Conservation (phyloP, 2,329 filamentous ascomycete species). For the Monilinia fructigena region DNA sequence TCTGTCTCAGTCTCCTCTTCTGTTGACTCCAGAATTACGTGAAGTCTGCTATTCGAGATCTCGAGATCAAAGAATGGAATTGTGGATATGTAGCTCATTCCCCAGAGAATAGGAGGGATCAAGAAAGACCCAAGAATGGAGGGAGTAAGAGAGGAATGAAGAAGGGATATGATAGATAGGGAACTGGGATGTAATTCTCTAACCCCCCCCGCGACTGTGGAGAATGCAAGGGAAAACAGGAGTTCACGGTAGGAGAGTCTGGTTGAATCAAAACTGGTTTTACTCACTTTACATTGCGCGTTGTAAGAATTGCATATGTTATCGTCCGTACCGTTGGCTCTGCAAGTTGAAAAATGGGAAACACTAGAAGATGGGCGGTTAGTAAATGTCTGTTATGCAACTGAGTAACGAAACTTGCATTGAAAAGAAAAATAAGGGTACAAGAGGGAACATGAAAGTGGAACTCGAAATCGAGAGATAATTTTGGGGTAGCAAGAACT, state of each 20-base stretch:
- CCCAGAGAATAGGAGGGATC: neutral
- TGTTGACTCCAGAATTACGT: neutral
- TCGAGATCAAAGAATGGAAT: neutral
- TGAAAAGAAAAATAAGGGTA: neutral
- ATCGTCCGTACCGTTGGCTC: constrained; percentile 20
- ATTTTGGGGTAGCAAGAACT: neutral
- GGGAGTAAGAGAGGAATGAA: no score
- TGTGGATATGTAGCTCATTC: neutral
- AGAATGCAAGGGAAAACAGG: no score
- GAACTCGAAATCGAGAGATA: neutral
- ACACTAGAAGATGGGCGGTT: neutral
- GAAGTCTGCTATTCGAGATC: no score
- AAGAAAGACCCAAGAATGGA: neutral
- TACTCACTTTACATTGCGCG: constrained; percentile 24
- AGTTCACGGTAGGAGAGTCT: no score
- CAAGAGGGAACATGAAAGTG: no score
- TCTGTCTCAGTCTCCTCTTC: neutral
- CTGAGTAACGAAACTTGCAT: neutral
- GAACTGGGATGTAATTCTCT: neutral
- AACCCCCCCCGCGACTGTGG: neutral
- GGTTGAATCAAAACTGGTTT: neutral
- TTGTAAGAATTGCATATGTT: constrained; percentile 27
- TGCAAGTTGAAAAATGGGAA: constrained; percentile 21
- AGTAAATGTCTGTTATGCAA: neutral
- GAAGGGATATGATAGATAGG: no score